phyloP scores from a whole-genome alignment of 202 grass and related monocot genomes.

The Panicum virgatum region DNA sequence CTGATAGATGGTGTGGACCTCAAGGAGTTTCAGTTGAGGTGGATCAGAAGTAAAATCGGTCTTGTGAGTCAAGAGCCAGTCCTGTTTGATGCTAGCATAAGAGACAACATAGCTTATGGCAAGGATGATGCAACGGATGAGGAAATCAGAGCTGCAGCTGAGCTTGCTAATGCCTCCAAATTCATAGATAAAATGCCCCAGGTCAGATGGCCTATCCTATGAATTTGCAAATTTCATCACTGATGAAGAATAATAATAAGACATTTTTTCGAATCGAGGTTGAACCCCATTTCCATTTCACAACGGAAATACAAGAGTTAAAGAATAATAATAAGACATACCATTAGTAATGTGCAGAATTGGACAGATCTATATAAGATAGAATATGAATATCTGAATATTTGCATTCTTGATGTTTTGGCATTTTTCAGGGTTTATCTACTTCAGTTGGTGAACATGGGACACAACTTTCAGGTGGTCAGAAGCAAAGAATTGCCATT shows the following conservation, averaged over 20 bases:
- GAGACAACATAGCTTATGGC: slow-evolving; percentile 95
- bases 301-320: too few species aligned
- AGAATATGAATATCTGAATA: background rate
- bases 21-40: slow-evolving; percentile 82
- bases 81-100: slow-evolving; percentile 79
- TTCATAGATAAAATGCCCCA: slow-evolving; percentile 98
- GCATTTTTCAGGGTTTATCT: slow-evolving; percentile 57
- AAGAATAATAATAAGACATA: background rate
- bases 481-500: slow-evolving; percentile 84
- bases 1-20: slow-evolving; percentile 80
- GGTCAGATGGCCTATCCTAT: slow-evolving; percentile 42
- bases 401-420: background rate
- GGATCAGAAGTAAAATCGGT: slow-evolving; percentile 93
- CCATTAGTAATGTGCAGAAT: background rate
- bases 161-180: slow-evolving; percentile 93
- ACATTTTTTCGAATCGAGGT: too few species aligned
- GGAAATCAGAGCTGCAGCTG: slow-evolving; percentile 83
- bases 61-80: slow-evolving; percentile 92
- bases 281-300: too few species aligned
- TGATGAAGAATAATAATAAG: background rate
- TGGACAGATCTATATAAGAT: background rate
- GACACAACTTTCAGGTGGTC: slow-evolving; percentile 77
- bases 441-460: slow-evolving; percentile 77
- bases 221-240: slow-evolving; percentile 21
- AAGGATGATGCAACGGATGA: slow-evolving; percentile 66